Conservation (phyloP, 495 filamentous ascomycete genomes). For the Neurospora africana region DNA sequence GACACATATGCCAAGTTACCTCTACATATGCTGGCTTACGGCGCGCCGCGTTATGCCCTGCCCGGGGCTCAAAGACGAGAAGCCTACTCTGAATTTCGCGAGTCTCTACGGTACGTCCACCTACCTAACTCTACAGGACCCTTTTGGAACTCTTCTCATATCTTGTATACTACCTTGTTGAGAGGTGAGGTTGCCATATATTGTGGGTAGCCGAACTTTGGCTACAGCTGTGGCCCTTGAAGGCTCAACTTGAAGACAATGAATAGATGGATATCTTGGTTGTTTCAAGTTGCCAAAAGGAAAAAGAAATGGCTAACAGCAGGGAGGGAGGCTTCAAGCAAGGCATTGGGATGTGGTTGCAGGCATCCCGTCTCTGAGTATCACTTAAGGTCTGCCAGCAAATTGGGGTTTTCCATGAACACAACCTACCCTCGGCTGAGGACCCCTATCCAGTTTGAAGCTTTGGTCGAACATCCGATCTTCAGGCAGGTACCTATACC, state of each 20-base stretch:
- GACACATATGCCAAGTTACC: too few relatives aligned
- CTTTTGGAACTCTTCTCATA: slow-evolving; percentile 2
- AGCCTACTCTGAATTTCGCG: too few relatives aligned
- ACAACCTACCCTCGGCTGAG: not conserved
- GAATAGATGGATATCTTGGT: not conserved
- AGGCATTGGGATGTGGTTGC: not conserved
- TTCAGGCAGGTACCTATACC: not conserved
- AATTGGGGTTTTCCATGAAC: not conserved
- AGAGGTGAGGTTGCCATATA: not conserved
- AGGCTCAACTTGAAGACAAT: not conserved
- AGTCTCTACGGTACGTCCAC: not conserved
- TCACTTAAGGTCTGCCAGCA: too few relatives aligned
- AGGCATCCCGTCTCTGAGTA: too few relatives aligned
- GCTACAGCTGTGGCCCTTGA: not conserved
- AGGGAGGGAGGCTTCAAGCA: not conserved
- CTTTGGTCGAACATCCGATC: not conserved
- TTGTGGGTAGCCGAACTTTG: not conserved
- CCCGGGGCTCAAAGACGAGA: too few relatives aligned
- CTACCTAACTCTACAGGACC: not conserved
- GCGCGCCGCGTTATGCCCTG: too few relatives aligned
- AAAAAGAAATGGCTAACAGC: not conserved
- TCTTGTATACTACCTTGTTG: not conserved
- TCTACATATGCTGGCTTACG: too few relatives aligned
- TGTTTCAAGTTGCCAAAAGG: not conserved
- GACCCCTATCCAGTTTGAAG: too few relatives aligned